These are phyloP conservation scores for Protostelium mycophagum DNA, from an alignment of 78 protist genomes.

Conservation along the genomic window DNA sequence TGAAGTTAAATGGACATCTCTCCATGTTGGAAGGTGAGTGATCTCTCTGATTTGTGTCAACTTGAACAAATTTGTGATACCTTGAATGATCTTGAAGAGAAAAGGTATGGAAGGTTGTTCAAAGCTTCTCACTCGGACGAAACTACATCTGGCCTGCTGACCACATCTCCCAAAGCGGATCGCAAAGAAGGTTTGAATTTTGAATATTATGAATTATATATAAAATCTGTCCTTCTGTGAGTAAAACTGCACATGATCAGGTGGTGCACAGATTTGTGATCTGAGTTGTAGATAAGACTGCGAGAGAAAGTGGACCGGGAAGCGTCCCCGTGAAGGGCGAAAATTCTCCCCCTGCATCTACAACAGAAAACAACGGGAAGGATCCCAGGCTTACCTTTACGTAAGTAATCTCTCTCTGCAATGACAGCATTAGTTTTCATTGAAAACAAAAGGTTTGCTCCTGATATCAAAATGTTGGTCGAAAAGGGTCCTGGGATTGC, in stretches of 20 bases:
- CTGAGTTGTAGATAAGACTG: neutral
- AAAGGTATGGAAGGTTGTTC: neutral
- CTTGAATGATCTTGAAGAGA: neutral
- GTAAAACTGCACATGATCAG: too few relatives aligned
- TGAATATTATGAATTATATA: too few relatives aligned
- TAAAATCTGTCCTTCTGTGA: too few relatives aligned
- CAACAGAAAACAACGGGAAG: neutral
- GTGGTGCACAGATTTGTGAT: neutral
- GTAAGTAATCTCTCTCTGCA: neutral
- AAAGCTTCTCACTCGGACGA: neutral
- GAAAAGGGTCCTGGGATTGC: neutral
- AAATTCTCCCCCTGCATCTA: neutral
- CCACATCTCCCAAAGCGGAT: neutral
- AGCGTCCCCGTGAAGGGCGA: neutral
- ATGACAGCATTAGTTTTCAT: neutral
- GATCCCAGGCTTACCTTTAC: neutral
- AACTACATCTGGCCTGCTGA: neutral
- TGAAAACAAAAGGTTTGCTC: neutral
- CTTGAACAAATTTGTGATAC: too few relatives aligned
- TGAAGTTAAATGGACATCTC: neutral
- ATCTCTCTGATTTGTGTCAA: neutral
- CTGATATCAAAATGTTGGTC: neutral
- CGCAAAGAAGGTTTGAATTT: neutral
- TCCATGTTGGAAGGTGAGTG: neutral
- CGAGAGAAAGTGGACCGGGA: neutral